These are phyloP conservation scores for Mentha longifolia DNA, from an alignment of 257 asterid genomes.

Conservation along the genomic window DNA sequence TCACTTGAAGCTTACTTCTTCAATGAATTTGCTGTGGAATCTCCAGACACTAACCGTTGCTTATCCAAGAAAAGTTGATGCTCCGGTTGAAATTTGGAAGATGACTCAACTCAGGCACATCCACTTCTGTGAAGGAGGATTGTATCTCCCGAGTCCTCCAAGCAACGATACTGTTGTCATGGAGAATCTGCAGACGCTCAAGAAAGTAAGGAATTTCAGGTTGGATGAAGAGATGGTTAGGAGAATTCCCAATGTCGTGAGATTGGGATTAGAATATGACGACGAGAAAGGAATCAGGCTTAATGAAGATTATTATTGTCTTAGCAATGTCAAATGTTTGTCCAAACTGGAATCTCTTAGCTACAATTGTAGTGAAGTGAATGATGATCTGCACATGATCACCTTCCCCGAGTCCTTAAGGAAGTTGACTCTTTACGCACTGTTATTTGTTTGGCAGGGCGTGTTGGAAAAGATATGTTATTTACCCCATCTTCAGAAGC, in stretches of 20 bases:
- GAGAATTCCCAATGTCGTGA: slow-evolving; percentile 20
- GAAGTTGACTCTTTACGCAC: not conserved
- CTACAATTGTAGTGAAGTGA: too few relatives aligned
- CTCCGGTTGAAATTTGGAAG: not conserved
- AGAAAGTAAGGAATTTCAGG: not conserved
- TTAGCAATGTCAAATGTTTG: not conserved
- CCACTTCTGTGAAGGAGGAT: not conserved
- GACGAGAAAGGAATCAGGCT: not conserved
- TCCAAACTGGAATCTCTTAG: slow-evolving; percentile 23
- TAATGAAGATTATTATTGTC: not conserved
- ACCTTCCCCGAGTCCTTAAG: not conserved
- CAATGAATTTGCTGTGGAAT: slow-evolving; percentile 20
- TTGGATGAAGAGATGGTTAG: not conserved
- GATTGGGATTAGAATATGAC: not conserved
- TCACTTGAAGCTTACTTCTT: not conserved
- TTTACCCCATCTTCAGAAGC: slow-evolving; percentile 13
- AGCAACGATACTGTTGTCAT: not conserved
- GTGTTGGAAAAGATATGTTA: not conserved
- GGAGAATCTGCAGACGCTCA: slow-evolving; percentile 25
- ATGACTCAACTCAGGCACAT: slow-evolving; percentile 28
- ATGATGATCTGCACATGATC: not conserved
- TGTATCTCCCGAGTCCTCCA: slow-evolving; percentile 8
- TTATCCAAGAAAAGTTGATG: too few relatives aligned
- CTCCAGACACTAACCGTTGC: slow-evolving; percentile 5
- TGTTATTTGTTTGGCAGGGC: not conserved